Percentiles rank a stretch among this genome's conserved stretches.
phyloP scores from a whole-genome alignment of 352 stramenopile species.

The Phytophthora fragariaefolia region DNA sequence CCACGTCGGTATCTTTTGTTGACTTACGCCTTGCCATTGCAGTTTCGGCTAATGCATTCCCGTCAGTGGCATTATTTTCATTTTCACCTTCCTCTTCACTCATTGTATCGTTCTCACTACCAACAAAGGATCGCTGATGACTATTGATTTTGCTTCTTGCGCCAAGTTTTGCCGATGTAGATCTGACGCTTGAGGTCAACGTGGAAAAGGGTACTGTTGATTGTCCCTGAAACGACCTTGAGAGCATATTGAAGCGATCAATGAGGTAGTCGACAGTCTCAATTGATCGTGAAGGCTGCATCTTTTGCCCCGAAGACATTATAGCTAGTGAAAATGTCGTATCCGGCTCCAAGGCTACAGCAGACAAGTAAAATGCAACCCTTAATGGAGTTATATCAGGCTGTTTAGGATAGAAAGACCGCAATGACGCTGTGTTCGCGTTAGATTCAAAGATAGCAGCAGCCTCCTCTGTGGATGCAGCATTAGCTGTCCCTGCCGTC shows the following conservation, averaged over 20 bases:
- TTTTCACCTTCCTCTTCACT: slow-evolving; percentile 17
- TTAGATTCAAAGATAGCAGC: slow-evolving; percentile 11
- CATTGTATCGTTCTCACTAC: slow-evolving; percentile 7
- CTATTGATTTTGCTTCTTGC: background rate
- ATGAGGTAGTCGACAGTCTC: slow-evolving; percentile 74
- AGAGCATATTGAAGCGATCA: slow-evolving; percentile 67
- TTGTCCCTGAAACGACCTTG: slow-evolving; percentile 43
- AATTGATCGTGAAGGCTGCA: slow-evolving; percentile 60
- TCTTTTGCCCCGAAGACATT: slow-evolving; percentile 74
- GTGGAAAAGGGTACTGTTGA: background rate
- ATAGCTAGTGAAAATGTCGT: slow-evolving; percentile 58
- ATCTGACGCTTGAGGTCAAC: background rate
- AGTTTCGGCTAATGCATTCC: background rate
- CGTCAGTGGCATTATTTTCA: background rate
- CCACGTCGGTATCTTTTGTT: slow-evolving; percentile 14
- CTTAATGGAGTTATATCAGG: background rate
- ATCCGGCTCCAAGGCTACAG: slow-evolving; percentile 47
- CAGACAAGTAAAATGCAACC: slow-evolving; percentile 63
- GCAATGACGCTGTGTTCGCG: slow-evolving; percentile 11
- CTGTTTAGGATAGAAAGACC: slow-evolving; percentile 32
- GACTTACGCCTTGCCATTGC: slow-evolving; percentile 4
- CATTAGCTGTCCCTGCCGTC: slow-evolving; percentile 17
- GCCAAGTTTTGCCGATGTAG: background rate
- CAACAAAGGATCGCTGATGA: slow-evolving; percentile 4
- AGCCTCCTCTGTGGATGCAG: slow-evolving; percentile 9